Evolutionary conservation across 2,329 filamentous ascomycete genomes (phyloP).

Genomic region (Penicillium sp.): DNA sequence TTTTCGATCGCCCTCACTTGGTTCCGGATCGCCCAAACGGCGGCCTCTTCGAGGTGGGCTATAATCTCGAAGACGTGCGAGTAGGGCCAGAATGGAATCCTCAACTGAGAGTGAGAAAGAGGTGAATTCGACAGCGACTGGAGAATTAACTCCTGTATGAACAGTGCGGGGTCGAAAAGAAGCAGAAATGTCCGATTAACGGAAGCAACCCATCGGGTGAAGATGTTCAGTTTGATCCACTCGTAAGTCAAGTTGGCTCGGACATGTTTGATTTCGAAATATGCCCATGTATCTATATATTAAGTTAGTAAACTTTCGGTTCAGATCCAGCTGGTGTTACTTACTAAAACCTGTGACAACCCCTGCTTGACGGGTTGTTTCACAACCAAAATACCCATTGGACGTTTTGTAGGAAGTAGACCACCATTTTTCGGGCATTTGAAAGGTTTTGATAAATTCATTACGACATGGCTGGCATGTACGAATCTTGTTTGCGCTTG

Average conservation of each 20-base stretch:
- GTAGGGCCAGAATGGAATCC: neutral
- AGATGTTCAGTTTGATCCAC: slow-evolving; percentile 19
- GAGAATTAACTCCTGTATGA: neutral
- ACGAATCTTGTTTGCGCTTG: neutral
- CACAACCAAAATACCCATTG: neutral
- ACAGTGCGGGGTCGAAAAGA: neutral
- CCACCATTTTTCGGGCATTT: neutral
- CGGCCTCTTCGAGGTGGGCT: neutral
- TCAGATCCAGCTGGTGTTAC: too few relatives aligned
- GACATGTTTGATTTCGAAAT: slow-evolving; percentile 17
- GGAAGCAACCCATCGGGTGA: slow-evolving; percentile 4
- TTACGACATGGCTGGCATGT: neutral
- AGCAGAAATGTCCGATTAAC: neutral
- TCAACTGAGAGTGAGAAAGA: neutral
- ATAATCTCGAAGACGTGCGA: neutral
- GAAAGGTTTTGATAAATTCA: neutral
- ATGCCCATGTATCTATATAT: slow-evolving; percentile 18
- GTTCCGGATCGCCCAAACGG: neutral
- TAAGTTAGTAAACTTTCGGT: neutral
- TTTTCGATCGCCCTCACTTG: neutral
- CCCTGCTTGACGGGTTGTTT: neutral
- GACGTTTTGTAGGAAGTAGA: neutral
- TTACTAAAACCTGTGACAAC: neutral
- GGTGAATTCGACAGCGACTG: neutral
- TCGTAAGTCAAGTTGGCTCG: neutral